Percentiles rank a stretch among this genome's conserved stretches.
Conservation (phyloP, 495 filamentous ascomycete species). For the Elasticomyces elasticus region DNA sequence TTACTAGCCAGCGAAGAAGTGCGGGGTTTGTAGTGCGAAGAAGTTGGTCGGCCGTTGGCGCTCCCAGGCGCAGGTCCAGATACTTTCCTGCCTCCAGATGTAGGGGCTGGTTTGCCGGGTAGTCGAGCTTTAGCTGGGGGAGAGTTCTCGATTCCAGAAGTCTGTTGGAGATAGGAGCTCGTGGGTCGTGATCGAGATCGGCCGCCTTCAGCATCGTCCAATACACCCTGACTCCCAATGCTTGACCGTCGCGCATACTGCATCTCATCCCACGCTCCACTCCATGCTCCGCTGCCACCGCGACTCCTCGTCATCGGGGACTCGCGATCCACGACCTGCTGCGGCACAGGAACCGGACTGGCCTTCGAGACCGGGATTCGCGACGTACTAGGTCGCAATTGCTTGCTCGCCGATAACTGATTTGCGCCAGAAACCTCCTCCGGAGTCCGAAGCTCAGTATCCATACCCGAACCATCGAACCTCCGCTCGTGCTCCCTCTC, state of each 20-base stretch:
- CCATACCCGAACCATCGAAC: slow-evolving; percentile 12
- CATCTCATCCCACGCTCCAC: slow-evolving; percentile 52
- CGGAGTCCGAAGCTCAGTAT: slow-evolving; percentile 67
- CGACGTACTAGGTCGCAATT: slow-evolving; percentile 43
- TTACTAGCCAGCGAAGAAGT: neutral
- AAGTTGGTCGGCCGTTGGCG: slow-evolving; percentile 7
- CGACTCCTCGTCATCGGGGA: slow-evolving; percentile 56
- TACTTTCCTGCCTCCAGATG: slow-evolving; percentile 26
- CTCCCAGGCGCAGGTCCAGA: too few species aligned
- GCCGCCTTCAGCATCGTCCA: slow-evolving; percentile 41
- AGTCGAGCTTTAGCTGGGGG: slow-evolving; percentile 30
- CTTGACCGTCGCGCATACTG: slow-evolving; percentile 56
- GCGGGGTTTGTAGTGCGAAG: slow-evolving; percentile 11
- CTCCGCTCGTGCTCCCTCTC: slow-evolving; percentile 14
- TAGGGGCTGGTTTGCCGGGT: slow-evolving; percentile 25
- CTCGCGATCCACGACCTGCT: slow-evolving; percentile 60
- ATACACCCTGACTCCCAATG: slow-evolving; percentile 46
- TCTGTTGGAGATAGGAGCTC: slow-evolving; percentile 5
- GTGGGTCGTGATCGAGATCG: slow-evolving; percentile 14
- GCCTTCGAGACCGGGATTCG: slow-evolving; percentile 74
- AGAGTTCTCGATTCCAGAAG: slow-evolving; percentile 21
- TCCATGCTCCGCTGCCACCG: slow-evolving; percentile 38
- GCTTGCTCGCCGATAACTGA: slow-evolving; percentile 17
- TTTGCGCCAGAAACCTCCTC: slow-evolving; percentile 68
- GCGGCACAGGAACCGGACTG: slow-evolving; percentile 66